phyloP scores from a whole-genome alignment of 2,329 filamentous ascomycete species.

The Verticillium dahliae region DNA sequence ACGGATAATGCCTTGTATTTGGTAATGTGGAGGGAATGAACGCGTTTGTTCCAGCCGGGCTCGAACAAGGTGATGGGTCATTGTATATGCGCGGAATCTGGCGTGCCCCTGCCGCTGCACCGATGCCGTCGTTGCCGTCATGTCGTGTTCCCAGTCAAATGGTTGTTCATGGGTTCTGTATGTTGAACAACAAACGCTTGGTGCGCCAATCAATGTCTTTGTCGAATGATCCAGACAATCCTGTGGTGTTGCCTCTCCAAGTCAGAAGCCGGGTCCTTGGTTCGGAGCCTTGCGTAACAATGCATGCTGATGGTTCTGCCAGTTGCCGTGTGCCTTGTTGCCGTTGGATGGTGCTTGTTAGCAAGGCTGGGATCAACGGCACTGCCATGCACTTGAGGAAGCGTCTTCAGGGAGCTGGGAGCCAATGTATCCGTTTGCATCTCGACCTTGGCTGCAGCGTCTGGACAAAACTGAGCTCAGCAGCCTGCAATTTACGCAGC shows the following conservation, averaged over 20 bases:
- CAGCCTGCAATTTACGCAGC: not conserved
- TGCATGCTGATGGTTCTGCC: not conserved
- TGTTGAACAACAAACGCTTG: not conserved
- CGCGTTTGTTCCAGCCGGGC: not conserved
- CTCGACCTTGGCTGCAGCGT: no score
- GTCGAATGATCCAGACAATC: not conserved
- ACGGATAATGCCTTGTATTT: not conserved
- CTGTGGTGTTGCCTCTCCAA: not conserved
- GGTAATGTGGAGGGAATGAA: not conserved
- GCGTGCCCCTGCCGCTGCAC: not conserved
- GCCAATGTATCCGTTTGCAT: not conserved
- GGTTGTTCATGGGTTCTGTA: not conserved
- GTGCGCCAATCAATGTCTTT: not conserved
- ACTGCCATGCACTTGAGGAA: not conserved
- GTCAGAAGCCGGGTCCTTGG: not conserved
- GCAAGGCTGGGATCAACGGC: not conserved
- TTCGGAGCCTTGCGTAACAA: not conserved
- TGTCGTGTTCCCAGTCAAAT: not conserved
- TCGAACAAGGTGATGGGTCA: not conserved
- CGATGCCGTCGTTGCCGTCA: not conserved
- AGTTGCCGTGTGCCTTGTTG: not conserved
- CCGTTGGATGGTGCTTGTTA: not conserved
- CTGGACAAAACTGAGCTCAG: no score
- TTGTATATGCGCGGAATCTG: not conserved
- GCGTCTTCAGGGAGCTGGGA: not conserved